These are phyloP conservation scores for Magnolia sinica DNA, from an alignment of 164 flowering plant genomes.

Conservation along the genomic window DNA sequence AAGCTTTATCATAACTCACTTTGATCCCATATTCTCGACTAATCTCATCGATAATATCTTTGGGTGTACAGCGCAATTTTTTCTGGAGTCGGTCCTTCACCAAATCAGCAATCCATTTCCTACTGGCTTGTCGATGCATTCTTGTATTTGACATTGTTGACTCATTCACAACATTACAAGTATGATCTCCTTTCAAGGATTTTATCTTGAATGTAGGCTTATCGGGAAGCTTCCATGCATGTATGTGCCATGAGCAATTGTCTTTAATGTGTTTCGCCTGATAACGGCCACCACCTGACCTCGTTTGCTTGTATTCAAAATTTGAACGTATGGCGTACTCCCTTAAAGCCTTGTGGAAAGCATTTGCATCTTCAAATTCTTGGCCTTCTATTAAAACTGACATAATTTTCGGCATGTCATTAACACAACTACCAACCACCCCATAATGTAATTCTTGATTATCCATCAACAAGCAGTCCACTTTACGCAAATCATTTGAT, in stretches of 20 bases:
- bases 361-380: not conserved
- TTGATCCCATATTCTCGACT: not conserved
- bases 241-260: constrained; percentile 1
- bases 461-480: too few relatives aligned
- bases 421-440: not conserved
- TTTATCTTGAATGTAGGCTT: not conserved
- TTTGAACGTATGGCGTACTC: not conserved
- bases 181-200: not conserved
- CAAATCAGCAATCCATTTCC: not conserved
- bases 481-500: not conserved
- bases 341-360: not conserved
- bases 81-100: not conserved
- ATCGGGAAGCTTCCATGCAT: not conserved
- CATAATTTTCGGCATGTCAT: not conserved
- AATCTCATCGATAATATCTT: not conserved
- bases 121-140: not conserved
- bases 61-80: not conserved
- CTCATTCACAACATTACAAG: too few relatives aligned
- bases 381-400: not conserved
- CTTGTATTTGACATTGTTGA: too few relatives aligned
- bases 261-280: not conserved
- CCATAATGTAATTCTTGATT: too few relatives aligned
- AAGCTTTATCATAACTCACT: not conserved
- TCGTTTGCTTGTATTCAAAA: not conserved
- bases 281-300: not conserved